Conservation (phyloP, 1,284 basidiomycete species). For the Cryptococcus depauperatus region DNA sequence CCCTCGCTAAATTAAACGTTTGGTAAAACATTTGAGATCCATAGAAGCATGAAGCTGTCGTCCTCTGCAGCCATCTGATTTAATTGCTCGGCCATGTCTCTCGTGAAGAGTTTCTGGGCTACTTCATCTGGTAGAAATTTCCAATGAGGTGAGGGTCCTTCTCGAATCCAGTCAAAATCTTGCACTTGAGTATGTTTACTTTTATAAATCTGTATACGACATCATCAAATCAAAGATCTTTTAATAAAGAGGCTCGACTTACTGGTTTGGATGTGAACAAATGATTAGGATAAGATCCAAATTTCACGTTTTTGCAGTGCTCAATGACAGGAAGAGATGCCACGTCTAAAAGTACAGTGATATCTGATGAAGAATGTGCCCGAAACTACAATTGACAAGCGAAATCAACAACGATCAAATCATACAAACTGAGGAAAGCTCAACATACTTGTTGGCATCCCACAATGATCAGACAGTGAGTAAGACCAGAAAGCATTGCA, state of each 20-base stretch:
- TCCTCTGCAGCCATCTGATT: neutral
- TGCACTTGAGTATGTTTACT: constrained; percentile 50
- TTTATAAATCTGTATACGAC: neutral
- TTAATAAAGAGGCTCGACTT: constrained; percentile 1
- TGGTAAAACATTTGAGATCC: no score
- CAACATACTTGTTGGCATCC: constrained; percentile 65
- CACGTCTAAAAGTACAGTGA: constrained; percentile 58
- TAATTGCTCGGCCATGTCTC: neutral
- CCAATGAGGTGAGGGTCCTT: constrained; percentile 69
- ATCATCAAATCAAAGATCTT: no score
- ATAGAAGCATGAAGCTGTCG: no score
- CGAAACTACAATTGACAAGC: constrained; percentile 56
- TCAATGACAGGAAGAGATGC: constrained; percentile 68
- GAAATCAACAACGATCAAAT: neutral
- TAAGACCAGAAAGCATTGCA: constrained; percentile 58
- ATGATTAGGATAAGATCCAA: constrained; percentile 54
- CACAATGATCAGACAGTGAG: constrained; percentile 55
- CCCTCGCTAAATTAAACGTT: no score
- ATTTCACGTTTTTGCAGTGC: constrained; percentile 54
- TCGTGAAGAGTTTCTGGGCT: neutral
- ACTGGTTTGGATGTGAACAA: neutral
- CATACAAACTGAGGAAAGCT: neutral
- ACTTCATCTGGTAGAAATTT: constrained; percentile 24
- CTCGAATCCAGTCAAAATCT: constrained; percentile 71
- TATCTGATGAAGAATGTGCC: constrained; percentile 59